phyloP scores from a whole-genome alignment of 2,329 filamentous ascomycete genomes.

The Ophiostoma tasmaniense region DNA sequence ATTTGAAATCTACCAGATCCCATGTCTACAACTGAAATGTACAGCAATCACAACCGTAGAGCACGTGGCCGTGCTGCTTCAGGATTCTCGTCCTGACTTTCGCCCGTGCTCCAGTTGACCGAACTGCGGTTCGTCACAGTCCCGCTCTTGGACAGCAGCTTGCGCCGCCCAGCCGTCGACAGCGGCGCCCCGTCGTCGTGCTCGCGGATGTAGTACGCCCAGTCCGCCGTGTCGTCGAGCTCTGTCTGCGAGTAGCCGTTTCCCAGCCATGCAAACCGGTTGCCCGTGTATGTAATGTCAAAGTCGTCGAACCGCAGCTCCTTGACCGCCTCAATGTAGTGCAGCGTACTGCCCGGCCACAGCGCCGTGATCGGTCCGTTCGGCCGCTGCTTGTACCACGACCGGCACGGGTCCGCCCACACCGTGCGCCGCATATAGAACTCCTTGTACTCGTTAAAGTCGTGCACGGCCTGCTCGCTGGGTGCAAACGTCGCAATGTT shows the following conservation, averaged over 20 bases:
- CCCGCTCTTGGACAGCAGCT: conserved; percentile 25
- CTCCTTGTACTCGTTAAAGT: conserved; percentile 25
- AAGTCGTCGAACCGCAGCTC: conserved; percentile 30
- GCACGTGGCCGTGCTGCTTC: background rate
- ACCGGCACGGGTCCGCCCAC: conserved; percentile 26
- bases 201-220: conserved; percentile 19
- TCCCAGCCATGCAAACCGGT: conserved; percentile 21
- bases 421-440: conserved; percentile 28
- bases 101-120: conserved; percentile 20
- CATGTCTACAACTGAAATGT: no score
- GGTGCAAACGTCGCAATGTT: conserved; percentile 32
- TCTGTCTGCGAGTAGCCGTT: conserved; percentile 38
- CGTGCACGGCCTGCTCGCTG: conserved; percentile 21
- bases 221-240: conserved; percentile 33
- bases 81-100: background rate
- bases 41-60: background rate
- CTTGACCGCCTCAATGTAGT: conserved; percentile 26
- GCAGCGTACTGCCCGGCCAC: conserved; percentile 22
- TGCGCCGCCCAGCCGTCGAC: conserved; percentile 19
- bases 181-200: conserved; percentile 16
- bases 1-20: no score
- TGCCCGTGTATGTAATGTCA: conserved; percentile 21
- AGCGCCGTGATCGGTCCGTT: conserved; percentile 24
- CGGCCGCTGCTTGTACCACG: conserved; percentile 25
- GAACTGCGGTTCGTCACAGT: conserved; percentile 19